Base-by-base conservation (phyloP, 2,329 filamentous ascomycete genomes). In the Byssochlamys sp. region DNA sequence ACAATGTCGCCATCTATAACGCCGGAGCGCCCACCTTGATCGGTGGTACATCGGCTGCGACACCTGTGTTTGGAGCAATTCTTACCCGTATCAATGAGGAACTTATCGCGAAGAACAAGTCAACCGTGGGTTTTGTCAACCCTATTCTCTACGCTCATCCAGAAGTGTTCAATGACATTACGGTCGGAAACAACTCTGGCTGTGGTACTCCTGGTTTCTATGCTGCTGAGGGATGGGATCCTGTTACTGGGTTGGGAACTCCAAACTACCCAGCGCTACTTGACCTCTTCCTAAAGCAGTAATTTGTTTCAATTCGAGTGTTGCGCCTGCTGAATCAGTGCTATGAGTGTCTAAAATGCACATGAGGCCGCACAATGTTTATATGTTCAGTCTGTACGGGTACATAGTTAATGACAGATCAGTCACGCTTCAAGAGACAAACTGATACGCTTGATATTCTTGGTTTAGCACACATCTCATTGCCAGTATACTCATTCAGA, bases 81-180 rank as follows among this genome's bases (percentile, higher is more conserved):
- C 69, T 85, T 53, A 78, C 80, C 2, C 69, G 82, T 3, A 73
- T 83, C 57, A 83, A 84, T 59, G 81, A 83, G 57, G 77, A 75
- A 56, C 69, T 81, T n/a, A 65, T 82, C 52, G 70, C 77, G 2
- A 69, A 67, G 1, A 79, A 79, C 3, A 81, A 80, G 73, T 65
- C 69, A 4, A 69, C 75, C 1, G 67, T 84, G 7, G 83, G 82
- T 0, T 85, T 80, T 71, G 68, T 84, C 35, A 84, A 84, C 61
- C 74, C 76, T 28, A 60, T 65, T 12, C 56, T 71, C 3, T 71
- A 71, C 52, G 60, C 61, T 7, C 62, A 73, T 45, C 67, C 70
- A 0, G 65, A 65, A 51, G 68, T 61, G 0, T 70, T 73, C 52
- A 63, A 66, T 52, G 70, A 73, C 57, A 60, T 73, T 4, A 71